Evolutionary conservation across 2,329 filamentous ascomycete genomes (phyloP), one percentile per base, ranked within the genome.

Genomic region (Lasiodiplodia sp.): DNA sequence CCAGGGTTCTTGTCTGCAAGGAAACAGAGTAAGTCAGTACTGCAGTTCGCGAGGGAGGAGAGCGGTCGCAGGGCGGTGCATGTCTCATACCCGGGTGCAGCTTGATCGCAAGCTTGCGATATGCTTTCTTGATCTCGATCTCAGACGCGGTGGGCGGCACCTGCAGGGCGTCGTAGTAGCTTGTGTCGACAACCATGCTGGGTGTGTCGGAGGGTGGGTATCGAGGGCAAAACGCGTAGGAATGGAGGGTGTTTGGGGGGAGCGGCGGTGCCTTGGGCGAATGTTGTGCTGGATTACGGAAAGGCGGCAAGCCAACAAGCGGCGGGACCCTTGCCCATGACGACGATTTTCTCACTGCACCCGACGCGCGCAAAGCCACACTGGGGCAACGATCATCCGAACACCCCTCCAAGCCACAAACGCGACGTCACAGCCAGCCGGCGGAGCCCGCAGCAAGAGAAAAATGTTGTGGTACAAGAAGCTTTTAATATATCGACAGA

Each of bases 61-160:
- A 16, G 5, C 1, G 2, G 58, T 23, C 58, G 58, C 56, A 38
- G 2, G 3, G n/a, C 65, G 18, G 10, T 16, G 37, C 21, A 49
- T 68, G 60, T 68, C 63, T 55, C 83, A 74, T 83, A 92, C 91
- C 92, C 72, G 93, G 93, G 80, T 97, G 95, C 76, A 97, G 93
- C 73, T 94, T 88, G 80, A 98, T 97, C 74, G 96, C 96, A 73
- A 96, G 87, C 74, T 83, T 97, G 79, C 94, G 90, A 83, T 97
- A 97, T 34, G 94, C 94, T 84, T 97, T 97, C 82, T 97, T 97
- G 83, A 97, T 97, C 79, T 97, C 94, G 63, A 97, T 87, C 79
- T 95, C 92, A 49, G 92, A 91, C 37, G 94, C 95, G 68, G 91
- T 93, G 72, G 93, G 91, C 82, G 90, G 85, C 76, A 97, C 94